Base-by-base conservation (phyloP, 2,329 filamentous ascomycete genomes). In the Sporothrix globosa region DNA sequence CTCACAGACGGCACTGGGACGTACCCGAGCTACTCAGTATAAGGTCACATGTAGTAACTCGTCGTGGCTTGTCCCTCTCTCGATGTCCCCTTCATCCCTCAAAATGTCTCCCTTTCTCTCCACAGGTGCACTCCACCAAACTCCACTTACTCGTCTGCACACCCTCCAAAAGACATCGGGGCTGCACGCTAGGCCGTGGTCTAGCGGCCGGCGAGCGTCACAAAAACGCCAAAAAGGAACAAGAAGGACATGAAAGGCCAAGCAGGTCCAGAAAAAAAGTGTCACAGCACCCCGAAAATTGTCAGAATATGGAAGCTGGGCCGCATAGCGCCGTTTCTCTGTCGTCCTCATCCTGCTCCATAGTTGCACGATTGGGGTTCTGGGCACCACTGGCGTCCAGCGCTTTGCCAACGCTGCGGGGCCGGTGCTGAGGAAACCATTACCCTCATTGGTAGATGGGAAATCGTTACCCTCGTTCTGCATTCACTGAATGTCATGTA, bases 121-220 rank as follows among this genome's bases (percentile, higher is more conserved):
- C 39, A 46, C 58, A 66, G 63, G 21, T 41, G 19, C 30, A 53
- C 48, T 41, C 48, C 48, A 53, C n/a, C 41, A 3, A 34, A 53
- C 30, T 67, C 65, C 65, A 67, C 65, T 67, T 67, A 52, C 61
- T 50, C 34, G 65, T 67, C 65, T 53, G 30, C 65, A 67, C 65
- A 54, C 63, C 48, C 65, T 34, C 44, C 44, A 27, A 34, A 34
- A 24, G 13, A 11, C 11, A 65, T 14, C 6, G 24, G 44, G 24
- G 52, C 44, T n/a, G 66, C 39, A 46, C n/a, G 39, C 11, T 27
- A 27, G 58, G 58, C 10, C 39, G 24, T 13, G 58, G 11, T 11
- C 58, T 63, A 63, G 39, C 13, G 39, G 39, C n/a, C 19, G 58
- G 39, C 39, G 41, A 46, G 39, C 21, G 39, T 63, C 60, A 65